Conservation (phyloP, 345 rosid species). For the Sonneratia alba region DNA sequence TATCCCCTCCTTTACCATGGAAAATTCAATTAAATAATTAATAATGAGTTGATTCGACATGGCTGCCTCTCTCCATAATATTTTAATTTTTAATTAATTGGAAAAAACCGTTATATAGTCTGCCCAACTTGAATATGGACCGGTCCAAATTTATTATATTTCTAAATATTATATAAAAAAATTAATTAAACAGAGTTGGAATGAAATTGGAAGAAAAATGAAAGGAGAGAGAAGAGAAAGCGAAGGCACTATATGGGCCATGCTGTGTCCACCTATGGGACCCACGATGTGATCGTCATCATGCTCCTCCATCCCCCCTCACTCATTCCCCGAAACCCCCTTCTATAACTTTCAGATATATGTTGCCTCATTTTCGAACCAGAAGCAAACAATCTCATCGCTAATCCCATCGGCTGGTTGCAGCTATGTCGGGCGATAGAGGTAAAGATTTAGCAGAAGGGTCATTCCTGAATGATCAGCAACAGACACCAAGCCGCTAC, state of each 20-base stretch:
- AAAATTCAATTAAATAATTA: too few species aligned
- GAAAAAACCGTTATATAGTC: too few species aligned
- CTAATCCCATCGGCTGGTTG: too few species aligned
- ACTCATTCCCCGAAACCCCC: constrained; percentile 25
- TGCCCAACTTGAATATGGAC: not conserved
- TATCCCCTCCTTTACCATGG: too few species aligned
- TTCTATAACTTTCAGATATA: not conserved
- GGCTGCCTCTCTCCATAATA: too few species aligned
- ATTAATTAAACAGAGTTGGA: not conserved
- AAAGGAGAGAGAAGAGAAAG: too few species aligned
- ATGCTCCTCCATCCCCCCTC: constrained; percentile 14
- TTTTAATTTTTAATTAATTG: too few species aligned
- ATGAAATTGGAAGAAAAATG: too few species aligned
- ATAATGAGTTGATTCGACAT: too few species aligned
- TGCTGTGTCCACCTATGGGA: constrained; percentile 23
- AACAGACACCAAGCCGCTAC: constrained; percentile 53
- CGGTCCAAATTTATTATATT: not conserved
- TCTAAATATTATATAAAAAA: not conserved
- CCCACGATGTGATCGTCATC: constrained; percentile 29
- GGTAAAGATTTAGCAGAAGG: constrained; percentile 35
- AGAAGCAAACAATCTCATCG: not conserved
- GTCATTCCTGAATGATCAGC: constrained; percentile 16
- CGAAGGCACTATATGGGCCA: constrained; percentile 24
- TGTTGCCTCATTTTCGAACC: constrained; percentile 20
- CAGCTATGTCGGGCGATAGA: constrained; percentile 31